Evolutionary conservation across 352 stramenopile genomes (phyloP).

Genomic region (Pythium volutum): DNA sequence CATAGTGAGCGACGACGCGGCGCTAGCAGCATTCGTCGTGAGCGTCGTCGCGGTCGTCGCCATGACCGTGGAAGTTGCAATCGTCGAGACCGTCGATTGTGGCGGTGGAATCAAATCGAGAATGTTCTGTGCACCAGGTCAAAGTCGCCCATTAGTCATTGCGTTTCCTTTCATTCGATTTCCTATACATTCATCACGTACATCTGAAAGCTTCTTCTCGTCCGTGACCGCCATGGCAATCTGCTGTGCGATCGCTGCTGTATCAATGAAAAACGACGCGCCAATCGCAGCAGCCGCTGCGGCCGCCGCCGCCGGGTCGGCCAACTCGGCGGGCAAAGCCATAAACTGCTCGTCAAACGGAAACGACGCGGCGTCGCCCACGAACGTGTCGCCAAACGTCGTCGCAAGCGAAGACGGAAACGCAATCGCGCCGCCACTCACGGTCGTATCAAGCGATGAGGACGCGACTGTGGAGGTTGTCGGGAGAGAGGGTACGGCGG

Average conservation of each 20-base stretch:
- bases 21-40: background rate
- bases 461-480: slow-evolving; percentile 2
- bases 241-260: slow-evolving; percentile 47
- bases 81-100: slow-evolving; percentile 20
- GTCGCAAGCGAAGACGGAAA: slow-evolving; percentile 13
- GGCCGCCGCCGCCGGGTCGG: slow-evolving; percentile 5
- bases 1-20: slow-evolving; percentile 41
- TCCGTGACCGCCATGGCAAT: slow-evolving; percentile 64
- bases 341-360: slow-evolving; percentile 63
- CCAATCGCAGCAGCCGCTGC: slow-evolving; percentile 19
- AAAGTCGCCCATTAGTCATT: background rate
- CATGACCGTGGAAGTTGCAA: background rate
- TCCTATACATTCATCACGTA: too few species aligned
- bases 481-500: slow-evolving; percentile 9
- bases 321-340: slow-evolving; percentile 21
- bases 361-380: slow-evolving; percentile 25
- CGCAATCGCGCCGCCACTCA: slow-evolving; percentile 9
- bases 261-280: slow-evolving; percentile 61
- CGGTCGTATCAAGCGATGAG: background rate
- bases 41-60: slow-evolving; percentile 23
- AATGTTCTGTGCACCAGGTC: slow-evolving; percentile 47
- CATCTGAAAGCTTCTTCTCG: slow-evolving; percentile 80
- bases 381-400: slow-evolving; percentile 13
- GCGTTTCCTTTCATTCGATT: too few species aligned
- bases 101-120: slow-evolving; percentile 70